Conservation (phyloP, 129 eudicot genomes). For the Artemisia tridentata region DNA sequence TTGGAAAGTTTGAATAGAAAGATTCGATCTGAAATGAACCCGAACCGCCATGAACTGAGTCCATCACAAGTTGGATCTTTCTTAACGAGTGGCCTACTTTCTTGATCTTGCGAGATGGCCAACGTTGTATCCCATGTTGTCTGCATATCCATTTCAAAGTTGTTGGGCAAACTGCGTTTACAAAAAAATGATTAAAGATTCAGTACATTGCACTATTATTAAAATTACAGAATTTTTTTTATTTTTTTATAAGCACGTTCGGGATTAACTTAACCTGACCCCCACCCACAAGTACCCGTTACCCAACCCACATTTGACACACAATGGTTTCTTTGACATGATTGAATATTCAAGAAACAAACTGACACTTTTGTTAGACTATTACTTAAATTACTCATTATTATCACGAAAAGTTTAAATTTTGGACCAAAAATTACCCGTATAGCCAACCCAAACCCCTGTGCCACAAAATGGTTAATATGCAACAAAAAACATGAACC, state of each 20-base stretch:
- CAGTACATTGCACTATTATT: no score
- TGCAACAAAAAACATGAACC: conserved; percentile 27
- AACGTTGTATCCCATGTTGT: conserved; percentile 85
- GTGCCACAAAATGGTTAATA: no score
- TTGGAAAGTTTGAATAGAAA: conserved; percentile 77
- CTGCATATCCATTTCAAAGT: conserved; percentile 95
- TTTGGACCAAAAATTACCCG: not conserved
- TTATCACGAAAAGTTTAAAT: no score
- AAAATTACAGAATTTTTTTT: no score
- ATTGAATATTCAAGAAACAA: not conserved
- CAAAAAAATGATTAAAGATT: conserved; percentile 12
- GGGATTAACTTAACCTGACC: no score
- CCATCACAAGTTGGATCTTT: conserved; percentile 84
- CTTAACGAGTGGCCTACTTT: conserved; percentile 93
- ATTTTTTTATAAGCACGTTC: no score
- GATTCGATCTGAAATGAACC: conserved; percentile 71
- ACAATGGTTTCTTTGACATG: no score
- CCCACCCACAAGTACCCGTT: no score
- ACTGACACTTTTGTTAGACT: not conserved
- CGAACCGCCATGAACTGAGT: conserved; percentile 80
- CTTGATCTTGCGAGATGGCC: conserved; percentile 98
- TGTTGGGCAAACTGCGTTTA: conserved; percentile 85
- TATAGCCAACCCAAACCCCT: not conserved
- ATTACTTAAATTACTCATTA: no score
- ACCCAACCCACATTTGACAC: no score